Percentiles rank a stretch among this genome's conserved stretches.
Evolutionary conservation across 306 rosid species (phyloP).

Genomic region (Heteromeles arbutifolia): DNA sequence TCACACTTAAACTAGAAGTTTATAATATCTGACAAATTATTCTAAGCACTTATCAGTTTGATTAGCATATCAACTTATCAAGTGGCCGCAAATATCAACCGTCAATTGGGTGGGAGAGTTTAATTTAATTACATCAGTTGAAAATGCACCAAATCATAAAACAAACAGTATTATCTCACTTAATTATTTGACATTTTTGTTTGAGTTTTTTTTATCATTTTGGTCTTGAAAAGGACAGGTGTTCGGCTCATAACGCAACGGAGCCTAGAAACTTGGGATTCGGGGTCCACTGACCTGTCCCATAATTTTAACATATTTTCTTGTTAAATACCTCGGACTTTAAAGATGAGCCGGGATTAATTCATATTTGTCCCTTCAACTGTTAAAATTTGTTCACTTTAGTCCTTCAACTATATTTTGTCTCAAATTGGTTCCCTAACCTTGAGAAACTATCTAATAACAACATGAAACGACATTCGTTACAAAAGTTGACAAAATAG

Average conservation of each 20-base stretch:
- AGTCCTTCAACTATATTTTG: too few relatives aligned
- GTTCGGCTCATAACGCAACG: slow-evolving; percentile 16
- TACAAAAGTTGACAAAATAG: too few relatives aligned
- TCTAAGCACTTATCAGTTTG: not conserved
- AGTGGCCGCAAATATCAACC: not conserved
- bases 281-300: not conserved
- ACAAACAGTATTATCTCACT: not conserved
- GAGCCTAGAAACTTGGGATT: slow-evolving; percentile 29
- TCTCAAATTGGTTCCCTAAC: too few relatives aligned
- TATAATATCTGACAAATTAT: not conserved
- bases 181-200: not conserved
- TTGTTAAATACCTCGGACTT: not conserved
- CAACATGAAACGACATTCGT: too few relatives aligned
- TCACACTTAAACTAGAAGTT: too few relatives aligned
- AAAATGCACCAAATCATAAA: not conserved
- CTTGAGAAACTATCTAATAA: too few relatives aligned
- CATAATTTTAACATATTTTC: not conserved
- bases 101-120: not conserved
- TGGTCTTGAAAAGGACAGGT: slow-evolving; percentile 24
- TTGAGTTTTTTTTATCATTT: not conserved
- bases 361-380: too few relatives aligned
- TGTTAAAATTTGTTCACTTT: too few relatives aligned
- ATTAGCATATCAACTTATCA: not conserved
- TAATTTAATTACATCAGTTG: not conserved
- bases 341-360: too few relatives aligned